Conservation (phyloP, 345 rosid genomes). For the Isatis tinctoria region DNA sequence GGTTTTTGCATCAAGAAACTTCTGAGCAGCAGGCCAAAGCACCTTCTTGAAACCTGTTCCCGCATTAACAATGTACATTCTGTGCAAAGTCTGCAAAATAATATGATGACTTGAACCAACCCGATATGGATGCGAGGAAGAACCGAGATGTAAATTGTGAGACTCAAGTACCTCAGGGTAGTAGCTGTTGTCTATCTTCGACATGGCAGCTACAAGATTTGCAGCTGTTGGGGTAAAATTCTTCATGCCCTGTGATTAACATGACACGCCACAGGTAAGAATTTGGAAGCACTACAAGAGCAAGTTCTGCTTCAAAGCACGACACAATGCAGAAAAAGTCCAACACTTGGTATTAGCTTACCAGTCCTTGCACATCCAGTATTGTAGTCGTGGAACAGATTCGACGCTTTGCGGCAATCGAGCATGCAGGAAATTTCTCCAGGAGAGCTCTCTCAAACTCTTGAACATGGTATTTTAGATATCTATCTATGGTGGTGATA, state of each 20-base stretch:
- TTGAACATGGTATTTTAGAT: slow-evolving; percentile 88
- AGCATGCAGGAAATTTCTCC: slow-evolving; percentile 93
- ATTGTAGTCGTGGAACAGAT: slow-evolving; percentile 81
- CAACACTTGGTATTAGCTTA: slow-evolving; percentile 12
- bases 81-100: slow-evolving; percentile 68
- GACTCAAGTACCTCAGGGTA: slow-evolving; percentile 82
- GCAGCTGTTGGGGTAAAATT: slow-evolving; percentile 83
- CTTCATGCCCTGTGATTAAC: slow-evolving; percentile 71
- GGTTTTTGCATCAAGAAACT: slow-evolving; percentile 84
- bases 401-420: slow-evolving; percentile 75
- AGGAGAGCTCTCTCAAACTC: slow-evolving; percentile 86
- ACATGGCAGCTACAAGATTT: slow-evolving; percentile 72
- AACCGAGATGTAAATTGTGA: not conserved
- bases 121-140: not conserved
- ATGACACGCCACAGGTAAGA: slow-evolving; percentile 28
- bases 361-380: slow-evolving; percentile 93
- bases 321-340: not conserved
- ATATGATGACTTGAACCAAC: not conserved
- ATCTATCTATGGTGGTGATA: slow-evolving; percentile 72
- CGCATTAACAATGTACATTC: slow-evolving; percentile 91
- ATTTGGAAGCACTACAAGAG: slow-evolving; percentile 7
- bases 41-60: slow-evolving; percentile 91
- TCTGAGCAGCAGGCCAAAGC: slow-evolving; percentile 99
- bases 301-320: not conserved
- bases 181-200: slow-evolving; percentile 78